These are phyloP conservation scores for Botrytis fragariae DNA, from an alignment of 2,329 filamentous ascomycete species.

Conservation along the genomic window DNA sequence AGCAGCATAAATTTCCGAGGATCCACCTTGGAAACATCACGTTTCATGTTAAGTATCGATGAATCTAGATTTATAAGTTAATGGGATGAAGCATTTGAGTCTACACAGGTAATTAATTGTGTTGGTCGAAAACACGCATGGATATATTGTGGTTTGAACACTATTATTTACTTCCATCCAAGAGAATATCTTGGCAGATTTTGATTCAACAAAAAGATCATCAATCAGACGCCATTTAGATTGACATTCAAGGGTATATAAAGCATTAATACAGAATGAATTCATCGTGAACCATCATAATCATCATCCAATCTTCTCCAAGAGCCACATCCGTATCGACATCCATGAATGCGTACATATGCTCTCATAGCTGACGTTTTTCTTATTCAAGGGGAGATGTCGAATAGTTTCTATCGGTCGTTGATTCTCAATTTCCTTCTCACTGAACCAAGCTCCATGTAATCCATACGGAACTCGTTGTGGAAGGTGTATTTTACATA, in stretches of 20 bases:
- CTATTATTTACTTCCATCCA: neutral
- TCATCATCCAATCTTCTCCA: neutral
- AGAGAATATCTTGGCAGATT: neutral
- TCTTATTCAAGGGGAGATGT: conserved; percentile 20
- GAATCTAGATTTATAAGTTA: neutral
- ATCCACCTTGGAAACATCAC: neutral
- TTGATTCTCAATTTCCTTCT: conserved; percentile 52
- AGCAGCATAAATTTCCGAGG: neutral
- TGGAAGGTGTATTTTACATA: conserved; percentile 58
- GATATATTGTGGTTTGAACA: neutral
- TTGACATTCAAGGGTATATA: neutral
- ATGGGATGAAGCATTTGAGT: neutral
- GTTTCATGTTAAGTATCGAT: conserved; percentile 1
- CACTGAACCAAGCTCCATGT: conserved; percentile 61
- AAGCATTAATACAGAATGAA: neutral
- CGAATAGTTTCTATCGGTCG: conserved; percentile 31
- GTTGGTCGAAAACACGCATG: neutral
- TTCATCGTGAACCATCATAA: neutral
- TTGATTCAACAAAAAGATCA: neutral
- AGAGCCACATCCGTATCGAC: neutral
- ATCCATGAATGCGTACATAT: conserved; percentile 10
- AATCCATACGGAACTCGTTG: conserved; percentile 69
- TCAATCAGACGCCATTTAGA: neutral
- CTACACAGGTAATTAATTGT: neutral
- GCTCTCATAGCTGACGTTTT: neutral